Evolutionary conservation across 2,329 filamentous ascomycete genomes (phyloP).

Genomic region (Pestalotiopsis sp.): DNA sequence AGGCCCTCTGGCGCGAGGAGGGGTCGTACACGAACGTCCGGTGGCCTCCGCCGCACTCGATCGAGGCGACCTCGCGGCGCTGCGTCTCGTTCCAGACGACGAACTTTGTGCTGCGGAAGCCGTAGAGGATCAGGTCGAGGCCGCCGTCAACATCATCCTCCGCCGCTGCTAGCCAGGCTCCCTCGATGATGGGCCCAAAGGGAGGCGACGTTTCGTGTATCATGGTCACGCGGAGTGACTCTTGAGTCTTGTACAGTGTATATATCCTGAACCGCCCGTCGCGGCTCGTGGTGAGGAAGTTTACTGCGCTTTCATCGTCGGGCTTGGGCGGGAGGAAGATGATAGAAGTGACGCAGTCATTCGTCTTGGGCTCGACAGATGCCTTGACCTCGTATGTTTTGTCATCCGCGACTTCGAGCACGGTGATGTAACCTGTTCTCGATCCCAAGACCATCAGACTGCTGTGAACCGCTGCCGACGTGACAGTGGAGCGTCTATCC

Average conservation of each 20-base stretch:
- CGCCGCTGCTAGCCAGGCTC: constrained; percentile 58
- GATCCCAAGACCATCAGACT: constrained; percentile 56
- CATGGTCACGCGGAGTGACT: constrained; percentile 41
- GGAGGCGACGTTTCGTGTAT: constrained; percentile 72
- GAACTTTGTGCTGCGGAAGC: constrained; percentile 81
- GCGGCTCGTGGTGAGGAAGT: constrained; percentile 73
- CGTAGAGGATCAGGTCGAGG: constrained; percentile 71
- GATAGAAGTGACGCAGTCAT: constrained; percentile 73
- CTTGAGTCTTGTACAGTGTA: constrained; percentile 34
- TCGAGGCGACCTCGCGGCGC: constrained; percentile 68
- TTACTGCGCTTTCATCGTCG: constrained; percentile 27
- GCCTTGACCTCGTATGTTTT: constrained; percentile 32
- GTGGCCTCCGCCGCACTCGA: constrained; percentile 86
- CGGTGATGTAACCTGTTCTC: constrained; percentile 51
- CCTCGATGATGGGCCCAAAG: constrained; percentile 77
- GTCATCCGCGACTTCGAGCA: constrained; percentile 31
- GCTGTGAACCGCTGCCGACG: constrained; percentile 46
- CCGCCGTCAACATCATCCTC: constrained; percentile 26
- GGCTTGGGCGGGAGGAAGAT: constrained; percentile 55
- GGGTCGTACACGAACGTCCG: constrained; percentile 66
- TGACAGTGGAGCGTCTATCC: constrained; percentile 52
- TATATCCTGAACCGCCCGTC: constrained; percentile 78
- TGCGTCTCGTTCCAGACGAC: constrained; percentile 78
- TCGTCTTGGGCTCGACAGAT: constrained; percentile 43
- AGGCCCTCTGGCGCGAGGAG: constrained; percentile 23